Evolutionary conservation across 2,329 filamentous ascomycete genomes (phyloP).

Genomic region (Alternaria metachromatica): DNA sequence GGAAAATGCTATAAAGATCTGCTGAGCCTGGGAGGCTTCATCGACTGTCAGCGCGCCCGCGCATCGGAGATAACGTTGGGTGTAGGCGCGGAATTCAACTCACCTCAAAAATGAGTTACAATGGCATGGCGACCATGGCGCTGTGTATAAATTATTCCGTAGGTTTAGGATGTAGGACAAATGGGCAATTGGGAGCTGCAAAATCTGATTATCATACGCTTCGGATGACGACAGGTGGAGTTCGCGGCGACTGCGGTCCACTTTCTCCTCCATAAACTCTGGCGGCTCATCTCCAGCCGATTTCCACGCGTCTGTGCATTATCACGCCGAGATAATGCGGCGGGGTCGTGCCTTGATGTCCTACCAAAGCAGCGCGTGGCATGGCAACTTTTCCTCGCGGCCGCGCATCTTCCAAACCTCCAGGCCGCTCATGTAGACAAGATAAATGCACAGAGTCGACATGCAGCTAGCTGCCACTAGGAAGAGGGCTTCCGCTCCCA

Average conservation of each 20-base stretch:
- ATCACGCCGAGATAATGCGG: conserved; percentile 3
- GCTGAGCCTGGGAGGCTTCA: conserved; percentile 18
- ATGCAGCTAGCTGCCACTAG: not conserved
- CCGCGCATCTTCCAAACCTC: not conserved
- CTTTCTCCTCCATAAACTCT: conserved; percentile 2
- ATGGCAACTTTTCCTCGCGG: not conserved
- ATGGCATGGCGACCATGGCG: conserved; percentile 23
- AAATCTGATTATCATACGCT: conserved; percentile 16
- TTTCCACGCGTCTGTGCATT: not conserved
- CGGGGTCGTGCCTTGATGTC: not conserved
- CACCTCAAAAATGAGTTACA: conserved; percentile 20
- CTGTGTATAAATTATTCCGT: conserved; percentile 18
- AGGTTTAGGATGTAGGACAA: conserved; percentile 5
- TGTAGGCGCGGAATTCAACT: not conserved
- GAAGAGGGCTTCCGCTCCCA: not conserved
- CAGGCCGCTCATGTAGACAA: not conserved
- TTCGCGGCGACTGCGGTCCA: conserved; percentile 17
- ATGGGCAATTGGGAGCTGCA: conserved; percentile 17
- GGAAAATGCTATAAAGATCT: conserved; percentile 15
- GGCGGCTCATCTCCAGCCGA: not conserved
- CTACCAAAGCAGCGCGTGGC: not conserved
- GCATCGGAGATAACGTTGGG: conserved; percentile 18
- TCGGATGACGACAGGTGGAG: conserved; percentile 15
- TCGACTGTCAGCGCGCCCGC: conserved; percentile 17
- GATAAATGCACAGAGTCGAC: not conserved